Base-by-base conservation (phyloP, 2,329 filamentous ascomycete genomes). In the Emmonsiellopsis sp. region DNA sequence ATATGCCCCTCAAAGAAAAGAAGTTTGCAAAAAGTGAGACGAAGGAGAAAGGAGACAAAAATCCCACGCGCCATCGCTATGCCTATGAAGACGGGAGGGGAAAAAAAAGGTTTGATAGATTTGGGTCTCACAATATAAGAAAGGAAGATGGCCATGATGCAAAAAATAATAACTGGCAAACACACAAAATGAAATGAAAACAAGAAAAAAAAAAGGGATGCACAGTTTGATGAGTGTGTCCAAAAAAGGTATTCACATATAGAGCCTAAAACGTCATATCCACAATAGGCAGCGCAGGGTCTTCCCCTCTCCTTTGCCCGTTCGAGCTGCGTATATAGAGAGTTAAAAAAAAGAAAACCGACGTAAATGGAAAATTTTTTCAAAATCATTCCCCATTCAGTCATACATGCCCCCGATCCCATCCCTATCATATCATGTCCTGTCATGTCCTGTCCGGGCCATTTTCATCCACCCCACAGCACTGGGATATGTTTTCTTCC, bases 31-130 rank as follows among this genome's bases (percentile, higher is more conserved):
- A 35, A 30, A 35, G 32, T n/a, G 46, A 31, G 26, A 35, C 10
- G 11, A 31, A 47, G 44, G 9, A 32, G 20, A 47, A 47, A 31
- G 15, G 32, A 41, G 35, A 3, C n/a, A 52, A 40, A 52, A 46
- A 37, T 10, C 42, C 50, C 50, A 38, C 35, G 43, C 52, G 45
- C 52, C 52, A 50, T 40, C 52, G 52, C 52, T 54, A 54, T 54
- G 52, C 52, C 52, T 37, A 54, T 50, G 42, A 15, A 34, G 31
- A 54, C 10, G 16, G 34, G 7, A 13, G 37, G 16, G 32, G 3
- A 4, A 10, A 26, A 16, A 42, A 20, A 20, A 4, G 15, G 5
- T 42, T 8, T 26, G 20, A 26, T 26, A 26, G 20, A 26, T 26
- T 26, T 26, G 20, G 20, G 20, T 26, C 20, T 26, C 20, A 26